Evolutionary conservation across 257 asterid species (phyloP), one percentile per base, ranked within the genome.

Genomic region (Solanum microdontum): DNA sequence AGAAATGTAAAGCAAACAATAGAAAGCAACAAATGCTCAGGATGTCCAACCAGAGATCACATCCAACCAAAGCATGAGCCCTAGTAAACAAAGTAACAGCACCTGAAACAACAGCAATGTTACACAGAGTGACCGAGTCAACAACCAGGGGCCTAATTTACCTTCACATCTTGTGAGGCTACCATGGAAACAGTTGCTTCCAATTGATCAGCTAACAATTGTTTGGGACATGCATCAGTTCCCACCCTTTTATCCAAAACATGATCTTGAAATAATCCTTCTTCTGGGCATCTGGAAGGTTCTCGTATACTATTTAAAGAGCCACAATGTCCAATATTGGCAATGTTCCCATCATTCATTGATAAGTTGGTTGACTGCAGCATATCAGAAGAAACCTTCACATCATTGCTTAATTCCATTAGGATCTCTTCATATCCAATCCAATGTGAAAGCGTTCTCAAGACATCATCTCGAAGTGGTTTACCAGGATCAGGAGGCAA

Each of bases 381-480:
- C 26, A 82, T 82, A 82, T 82, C 85, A 82, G 93, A 93, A 87
- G 84, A 43, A 74, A 75, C 87, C 88, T 90, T 95, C 48, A 85
- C 88, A 72, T 84, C 87, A 88, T 87, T 88, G 87, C 89, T 88
- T 87, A 84, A 88, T 88, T 90, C 94, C 89, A 90, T 72, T 84
- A 92, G 87, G 13, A 90, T 36, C 74, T 92, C 89, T 89, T 91
- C 96, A 75, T 87, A 91, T 62, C 91, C 96, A 90, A 88, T 86
- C 82, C 94, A 94, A 88, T 91, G 89, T 21, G 96, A 94, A 28
- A 97, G 93, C 86, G 91, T 90, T 93, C 90, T 93, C 91, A 95
- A 88, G 85, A 92, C 95, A 90, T 95, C 97, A 88, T 88, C 90
- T 48, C 96, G 96, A 87, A 68, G 90, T 74, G 98, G 99, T 89